Evolutionary conservation across 345 rosid genomes (phyloP), one percentile per base, ranked within the genome.

Genomic region (Lepidium aucheri): DNA sequence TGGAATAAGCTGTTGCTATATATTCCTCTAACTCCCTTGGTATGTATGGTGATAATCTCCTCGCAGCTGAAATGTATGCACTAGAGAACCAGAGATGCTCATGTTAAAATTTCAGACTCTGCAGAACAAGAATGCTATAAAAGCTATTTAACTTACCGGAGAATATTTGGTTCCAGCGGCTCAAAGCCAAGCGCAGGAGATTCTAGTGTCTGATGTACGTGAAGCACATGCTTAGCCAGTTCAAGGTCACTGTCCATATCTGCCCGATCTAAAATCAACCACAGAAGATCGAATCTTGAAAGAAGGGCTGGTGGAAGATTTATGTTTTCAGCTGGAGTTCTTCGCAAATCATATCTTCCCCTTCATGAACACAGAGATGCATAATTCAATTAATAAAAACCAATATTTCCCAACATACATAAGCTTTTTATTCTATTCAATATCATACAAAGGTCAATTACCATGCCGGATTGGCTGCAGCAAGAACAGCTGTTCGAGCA

Each of bases 381-480:
- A 67, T 40, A n/a, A 56, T 32, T 53, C 41, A 72, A 39, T 44
- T n/a, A n/a, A n/a, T n/a, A n/a, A n/a, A n/a, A n/a, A n/a, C n/a
- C 62, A 45, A 49, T 40, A 45, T 46, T 53, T 41, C 43, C 13
- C 53, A 40, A 1, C 9, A 34, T 63, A 13, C 41, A 32, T 16
- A 26, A 42, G 72, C n/a, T 35, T 13, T 41, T 40, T 15, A 64
- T 38, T 8, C 53, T n/a, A n/a, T n/a, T n/a, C n/a, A n/a, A 36
- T 43, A 41, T 53, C 18, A 14, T 41, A 39, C n/a, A 66, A 62
- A 36, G 30, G 51, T 45, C 9, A 40, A 5, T 55, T 88, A 93
- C 98, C 98, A 94, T 65, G 99, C 99, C 54, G 97, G 99, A 87
- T 88, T 94, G 65, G 97, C 99, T 45, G 99, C 99, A 51, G 99